Evolutionary conservation across 805 yeast genomes (phyloP), one percentile per base, ranked within the genome.

Genomic region (Candida wancherniae): DNA sequence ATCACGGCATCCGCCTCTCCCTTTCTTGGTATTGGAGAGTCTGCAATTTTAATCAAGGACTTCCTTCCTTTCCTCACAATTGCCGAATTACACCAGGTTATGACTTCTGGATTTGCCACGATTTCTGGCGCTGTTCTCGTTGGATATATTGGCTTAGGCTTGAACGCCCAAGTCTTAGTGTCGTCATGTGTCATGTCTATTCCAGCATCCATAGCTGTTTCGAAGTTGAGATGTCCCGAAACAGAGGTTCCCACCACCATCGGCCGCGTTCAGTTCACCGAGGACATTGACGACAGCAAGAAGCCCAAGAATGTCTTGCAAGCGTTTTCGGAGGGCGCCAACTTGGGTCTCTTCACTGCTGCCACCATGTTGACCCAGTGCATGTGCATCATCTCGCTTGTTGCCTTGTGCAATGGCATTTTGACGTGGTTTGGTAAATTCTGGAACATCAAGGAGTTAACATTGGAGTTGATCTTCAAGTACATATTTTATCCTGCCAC

Each of bases 151-250:
- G 77, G 79, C 4, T 61, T 76, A 51, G 83, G 83, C 19, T 65
- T 77, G 43, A 74, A 72, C 43, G 64, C 82, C 3, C 78, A 74
- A 43, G 80, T 80, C 5, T 61, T 77, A 47, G 73, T 76, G 11
- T 70, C 79, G n/a, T 71, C 80, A 17, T 77, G 83, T 61, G 77
- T 77, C 31, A 76, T 76, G 83, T 75, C 81, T 2, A 75, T 76
- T 48, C 83, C 83, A 5, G 78, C 78, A 22, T 69, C 80, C 6
- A 56, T 76, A 37, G 79, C 80, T 3, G 71, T 75, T 14, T 70
- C 80, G 10, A 76, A 76, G 45, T 60, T 76, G 39, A 66, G 82
- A 48, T 59, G 55, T 40, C 83, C 83, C 10, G 83, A 76, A 45
- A 65, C 71, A 4, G 81, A 76, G 39, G 67, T 61, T 39, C 64